Conservation (phyloP, 23 red algal genomes). For the Gracilaria vermiculophylla region DNA sequence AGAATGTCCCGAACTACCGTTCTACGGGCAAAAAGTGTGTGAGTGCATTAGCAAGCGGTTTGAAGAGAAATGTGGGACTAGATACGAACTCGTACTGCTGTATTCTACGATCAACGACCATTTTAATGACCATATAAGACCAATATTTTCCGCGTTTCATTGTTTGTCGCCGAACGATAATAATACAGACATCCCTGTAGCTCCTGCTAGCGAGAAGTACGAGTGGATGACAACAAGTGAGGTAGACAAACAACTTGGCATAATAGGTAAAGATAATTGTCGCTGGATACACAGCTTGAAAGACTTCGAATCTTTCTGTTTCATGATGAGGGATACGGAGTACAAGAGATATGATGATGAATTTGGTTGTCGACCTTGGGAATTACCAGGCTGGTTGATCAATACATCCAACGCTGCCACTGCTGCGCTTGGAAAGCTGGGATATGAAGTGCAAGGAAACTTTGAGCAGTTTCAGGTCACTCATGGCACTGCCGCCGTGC, state of each 20-base stretch:
- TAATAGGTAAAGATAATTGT: not conserved
- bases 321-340: not conserved
- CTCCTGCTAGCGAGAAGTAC: not conserved
- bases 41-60: not conserved
- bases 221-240: not conserved
- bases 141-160: not conserved
- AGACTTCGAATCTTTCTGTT: not conserved
- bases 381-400: not conserved
- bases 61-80: not conserved
- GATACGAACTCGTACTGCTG: not conserved
- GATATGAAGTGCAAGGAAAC: not conserved
- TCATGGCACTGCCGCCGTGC: not conserved
- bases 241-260: not conserved
- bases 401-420: not conserved
- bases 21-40: not conserved
- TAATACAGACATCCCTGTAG: not conserved
- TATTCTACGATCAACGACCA: not conserved
- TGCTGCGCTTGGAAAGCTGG: not conserved
- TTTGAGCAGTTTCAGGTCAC: constrained; percentile 5
- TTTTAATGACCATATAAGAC: not conserved
- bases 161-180: not conserved
- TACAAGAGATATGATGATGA: not conserved
- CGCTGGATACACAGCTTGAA: not conserved
- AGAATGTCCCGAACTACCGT: not conserved
- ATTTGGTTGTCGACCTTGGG: not conserved